Conservation (phyloP, 1,284 basidiomycete genomes). For the Fistulina hepatica region DNA sequence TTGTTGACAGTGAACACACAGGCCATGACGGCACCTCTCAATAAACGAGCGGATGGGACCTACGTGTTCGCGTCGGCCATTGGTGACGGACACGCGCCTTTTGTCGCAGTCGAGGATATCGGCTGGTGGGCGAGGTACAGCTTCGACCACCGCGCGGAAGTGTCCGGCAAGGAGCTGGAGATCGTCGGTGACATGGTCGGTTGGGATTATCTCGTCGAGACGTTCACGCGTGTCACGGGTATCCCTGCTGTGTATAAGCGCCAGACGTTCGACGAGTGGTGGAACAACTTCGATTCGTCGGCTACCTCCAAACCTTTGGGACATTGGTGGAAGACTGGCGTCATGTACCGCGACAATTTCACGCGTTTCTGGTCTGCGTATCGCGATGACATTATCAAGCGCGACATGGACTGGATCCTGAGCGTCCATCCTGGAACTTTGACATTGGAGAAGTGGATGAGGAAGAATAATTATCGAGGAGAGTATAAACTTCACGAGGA, state of each 20-base stretch:
- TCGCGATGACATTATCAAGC: slow-evolving; percentile 2
- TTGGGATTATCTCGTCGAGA: slow-evolving; percentile 30
- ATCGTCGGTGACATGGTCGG: slow-evolving; percentile 33
- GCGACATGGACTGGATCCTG: slow-evolving; percentile 9
- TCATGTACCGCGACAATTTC: slow-evolving; percentile 4
- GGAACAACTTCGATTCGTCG: slow-evolving; percentile 3
- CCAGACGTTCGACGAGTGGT: slow-evolving; percentile 8
- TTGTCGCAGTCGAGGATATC: slow-evolving; percentile 35
- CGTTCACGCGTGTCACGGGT: slow-evolving; percentile 4
- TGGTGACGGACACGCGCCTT: slow-evolving; percentile 29
- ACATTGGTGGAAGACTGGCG: not conserved
- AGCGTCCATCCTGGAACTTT: slow-evolving; percentile 9
- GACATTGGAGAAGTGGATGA: slow-evolving; percentile 9
- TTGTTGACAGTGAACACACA: slow-evolving; percentile 12
- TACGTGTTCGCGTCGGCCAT: slow-evolving; percentile 33
- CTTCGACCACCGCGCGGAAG: slow-evolving; percentile 32
- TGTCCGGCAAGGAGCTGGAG: slow-evolving; percentile 30
- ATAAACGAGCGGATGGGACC: slow-evolving; percentile 31
- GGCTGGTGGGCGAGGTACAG: slow-evolving; percentile 37
- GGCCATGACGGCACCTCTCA: slow-evolving; percentile 30
- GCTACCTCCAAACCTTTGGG: not conserved
- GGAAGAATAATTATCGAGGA: slow-evolving; percentile 11
- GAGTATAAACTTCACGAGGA: not conserved
- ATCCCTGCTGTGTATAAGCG: slow-evolving; percentile 5
- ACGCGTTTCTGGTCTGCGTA: slow-evolving; percentile 3